Evolutionary conservation across 2,329 filamentous ascomycete genomes (phyloP).

Genomic region (Penicillium fuscoglaucum): DNA sequence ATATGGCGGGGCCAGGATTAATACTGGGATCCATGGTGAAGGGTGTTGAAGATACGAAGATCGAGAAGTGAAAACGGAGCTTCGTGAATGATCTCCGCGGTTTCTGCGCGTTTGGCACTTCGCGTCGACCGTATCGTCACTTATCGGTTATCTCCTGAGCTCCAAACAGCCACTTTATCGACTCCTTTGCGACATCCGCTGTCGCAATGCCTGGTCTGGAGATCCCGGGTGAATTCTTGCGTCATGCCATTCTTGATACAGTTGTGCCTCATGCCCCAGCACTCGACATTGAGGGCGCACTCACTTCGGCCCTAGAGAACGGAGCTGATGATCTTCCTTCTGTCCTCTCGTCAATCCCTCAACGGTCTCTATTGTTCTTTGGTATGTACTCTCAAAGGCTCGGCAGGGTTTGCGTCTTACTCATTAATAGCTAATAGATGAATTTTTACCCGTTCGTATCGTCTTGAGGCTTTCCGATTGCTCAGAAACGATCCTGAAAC

Average conservation of each 20-base stretch:
- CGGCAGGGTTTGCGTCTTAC: slow-evolving; percentile 44
- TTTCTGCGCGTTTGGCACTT: slow-evolving; percentile 32
- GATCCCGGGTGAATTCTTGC: slow-evolving; percentile 43
- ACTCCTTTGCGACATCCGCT: slow-evolving; percentile 27
- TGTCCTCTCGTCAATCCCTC: slow-evolving; percentile 50
- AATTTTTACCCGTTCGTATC: slow-evolving; percentile 53
- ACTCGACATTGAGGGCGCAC: slow-evolving; percentile 41
- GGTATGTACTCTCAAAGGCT: slow-evolving; percentile 37
- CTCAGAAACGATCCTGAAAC: slow-evolving; percentile 50
- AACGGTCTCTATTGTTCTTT: slow-evolving; percentile 55
- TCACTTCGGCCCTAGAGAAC: slow-evolving; percentile 48
- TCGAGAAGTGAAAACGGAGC: slow-evolving; percentile 25
- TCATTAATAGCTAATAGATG: slow-evolving; percentile 55
- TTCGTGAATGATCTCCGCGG: slow-evolving; percentile 22
- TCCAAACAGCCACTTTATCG: slow-evolving; percentile 11
- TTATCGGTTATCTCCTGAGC: slow-evolving; percentile 22
- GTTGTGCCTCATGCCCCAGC: slow-evolving; percentile 46
- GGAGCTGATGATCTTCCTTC: slow-evolving; percentile 46
- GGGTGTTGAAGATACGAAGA: background rate
- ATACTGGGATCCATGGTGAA: slow-evolving; percentile 51
- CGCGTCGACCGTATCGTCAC: slow-evolving; percentile 6
- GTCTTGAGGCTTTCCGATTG: slow-evolving; percentile 54
- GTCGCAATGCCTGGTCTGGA: slow-evolving; percentile 38
- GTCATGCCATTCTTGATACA: slow-evolving; percentile 45
- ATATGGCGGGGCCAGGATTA: slow-evolving; percentile 57